These are phyloP conservation scores for Deinandra increscens DNA, from an alignment of 129 eudicot genomes.

Conservation along the genomic window DNA sequence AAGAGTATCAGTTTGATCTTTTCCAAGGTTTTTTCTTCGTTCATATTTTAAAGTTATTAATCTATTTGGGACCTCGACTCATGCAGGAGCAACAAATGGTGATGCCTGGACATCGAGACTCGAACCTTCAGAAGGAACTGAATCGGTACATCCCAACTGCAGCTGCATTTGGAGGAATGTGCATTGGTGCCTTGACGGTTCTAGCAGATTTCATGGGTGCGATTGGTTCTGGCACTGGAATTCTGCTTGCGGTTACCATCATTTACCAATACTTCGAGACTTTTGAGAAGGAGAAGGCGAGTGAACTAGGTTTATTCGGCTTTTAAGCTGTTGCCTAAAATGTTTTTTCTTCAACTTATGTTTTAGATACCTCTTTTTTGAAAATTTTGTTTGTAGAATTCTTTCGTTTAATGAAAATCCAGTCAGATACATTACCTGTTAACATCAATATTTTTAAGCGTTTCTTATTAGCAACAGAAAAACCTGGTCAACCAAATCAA, in stretches of 20 bases:
- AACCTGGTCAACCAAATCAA: too few species aligned
- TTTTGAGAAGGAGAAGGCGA: constrained; percentile 45
- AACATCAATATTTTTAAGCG: neutral
- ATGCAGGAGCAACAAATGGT: constrained; percentile 47
- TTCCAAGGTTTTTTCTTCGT: neutral
- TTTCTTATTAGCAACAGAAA: too few species aligned
- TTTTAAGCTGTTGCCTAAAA: constrained; percentile 7
- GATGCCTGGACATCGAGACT: constrained; percentile 51
- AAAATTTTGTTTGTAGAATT: constrained; percentile 24
- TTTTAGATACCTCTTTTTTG: constrained; percentile 1
- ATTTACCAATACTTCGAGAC: constrained; percentile 42
- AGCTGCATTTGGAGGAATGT: constrained; percentile 44
- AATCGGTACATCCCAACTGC: constrained; percentile 43
- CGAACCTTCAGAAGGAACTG: constrained; percentile 41
- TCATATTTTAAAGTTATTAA: neutral
- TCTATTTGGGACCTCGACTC: neutral
- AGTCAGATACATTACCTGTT: neutral
- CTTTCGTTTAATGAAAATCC: neutral
- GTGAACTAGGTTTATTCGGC: constrained; percentile 39
- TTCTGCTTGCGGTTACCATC: constrained; percentile 38
- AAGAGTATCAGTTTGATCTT: neutral
- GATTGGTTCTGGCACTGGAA: constrained; percentile 39
- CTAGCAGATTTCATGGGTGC: constrained; percentile 45
- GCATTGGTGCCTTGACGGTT: constrained; percentile 38
- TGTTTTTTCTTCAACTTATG: neutral